Evolutionary conservation across 1,284 basidiomycete genomes (phyloP).

Genomic region (Singerocomus inundabilis): DNA sequence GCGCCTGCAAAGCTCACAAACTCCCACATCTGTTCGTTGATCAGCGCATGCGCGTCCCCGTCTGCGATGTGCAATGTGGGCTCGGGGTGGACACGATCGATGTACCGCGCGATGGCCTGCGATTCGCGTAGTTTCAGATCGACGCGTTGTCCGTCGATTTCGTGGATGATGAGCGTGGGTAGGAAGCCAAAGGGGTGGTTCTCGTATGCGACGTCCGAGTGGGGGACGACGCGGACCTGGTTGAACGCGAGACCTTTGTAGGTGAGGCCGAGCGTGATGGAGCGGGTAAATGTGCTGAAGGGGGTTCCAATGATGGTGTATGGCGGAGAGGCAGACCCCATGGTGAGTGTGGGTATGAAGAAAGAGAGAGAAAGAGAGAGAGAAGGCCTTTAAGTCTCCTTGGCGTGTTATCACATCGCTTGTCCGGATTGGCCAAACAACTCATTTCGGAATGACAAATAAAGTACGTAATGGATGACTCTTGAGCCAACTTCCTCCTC

Average conservation of each 20-base stretch:
- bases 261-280: conserved; percentile 31
- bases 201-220: conserved; percentile 30
- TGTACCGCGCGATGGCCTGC: conserved; percentile 28
- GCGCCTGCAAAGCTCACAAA: conserved; percentile 28
- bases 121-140: conserved; percentile 32
- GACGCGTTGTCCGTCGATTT: conserved; percentile 21
- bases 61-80: conserved; percentile 23
- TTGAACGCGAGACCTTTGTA: conserved; percentile 30
- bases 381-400: no score
- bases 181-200: conserved; percentile 35
- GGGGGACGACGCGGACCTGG: conserved; percentile 27
- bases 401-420: no score
- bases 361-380: no score
- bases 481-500: no score
- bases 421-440: no score
- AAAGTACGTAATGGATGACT: no score
- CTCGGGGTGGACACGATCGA: conserved; percentile 30
- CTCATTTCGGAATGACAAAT: no score
- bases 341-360: conserved; percentile 9
- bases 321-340: conserved; percentile 18
- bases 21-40: conserved; percentile 35
- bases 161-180: conserved; percentile 31
- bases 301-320: conserved; percentile 34
- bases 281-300: conserved; percentile 36
- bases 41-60: conserved; percentile 20